A percentile compares a stretch with the other conserved stretches of the same genome.
Evolutionary conservation across 768 basidiomycete genomes (phyloP).

Genomic region (Xerocomellus intermedius): DNA sequence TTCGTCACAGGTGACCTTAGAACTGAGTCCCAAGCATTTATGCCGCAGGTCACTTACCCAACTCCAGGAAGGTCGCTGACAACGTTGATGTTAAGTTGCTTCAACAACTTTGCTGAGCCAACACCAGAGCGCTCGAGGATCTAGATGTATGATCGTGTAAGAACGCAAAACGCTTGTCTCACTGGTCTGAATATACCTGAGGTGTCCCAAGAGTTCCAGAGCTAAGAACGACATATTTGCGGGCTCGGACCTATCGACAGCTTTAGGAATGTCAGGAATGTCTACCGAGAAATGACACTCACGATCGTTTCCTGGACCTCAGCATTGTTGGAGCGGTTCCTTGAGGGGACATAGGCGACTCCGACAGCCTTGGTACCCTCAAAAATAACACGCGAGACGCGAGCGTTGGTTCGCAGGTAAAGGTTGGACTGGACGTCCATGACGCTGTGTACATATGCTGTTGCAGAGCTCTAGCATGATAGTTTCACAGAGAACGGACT

Average conservation of each 20-base stretch:
- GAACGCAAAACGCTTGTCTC: not conserved
- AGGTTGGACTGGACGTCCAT: conserved; percentile 69
- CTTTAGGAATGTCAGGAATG: not conserved
- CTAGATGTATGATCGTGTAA: conserved; percentile 22
- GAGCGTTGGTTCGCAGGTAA: conserved; percentile 62
- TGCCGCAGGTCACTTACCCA: conserved; percentile 41
- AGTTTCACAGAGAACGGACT: not conserved
- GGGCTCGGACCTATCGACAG: conserved; percentile 43
- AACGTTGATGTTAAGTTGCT: conserved; percentile 57
- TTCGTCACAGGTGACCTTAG: conserved; percentile 3
- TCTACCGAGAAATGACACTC: not conserved
- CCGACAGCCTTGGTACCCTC: conserved; percentile 72
- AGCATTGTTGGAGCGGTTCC: conserved; percentile 54
- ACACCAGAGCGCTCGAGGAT: conserved; percentile 75
- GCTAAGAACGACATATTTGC: conserved; percentile 65
- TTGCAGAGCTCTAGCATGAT: not conserved
- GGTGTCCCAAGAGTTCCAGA: conserved; percentile 69
- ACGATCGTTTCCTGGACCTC: conserved; percentile 58
- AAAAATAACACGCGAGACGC: conserved; percentile 69
- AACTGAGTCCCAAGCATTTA: not conserved
- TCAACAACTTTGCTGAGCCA: conserved; percentile 51
- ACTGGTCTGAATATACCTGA: conserved; percentile 30
- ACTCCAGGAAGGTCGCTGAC: conserved; percentile 72
- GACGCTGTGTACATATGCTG: conserved; percentile 68
- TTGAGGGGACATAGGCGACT: conserved; percentile 63